Evolutionary conservation across 2,329 filamentous ascomycete genomes (phyloP).

Genomic region (Sporothrix phasma): DNA sequence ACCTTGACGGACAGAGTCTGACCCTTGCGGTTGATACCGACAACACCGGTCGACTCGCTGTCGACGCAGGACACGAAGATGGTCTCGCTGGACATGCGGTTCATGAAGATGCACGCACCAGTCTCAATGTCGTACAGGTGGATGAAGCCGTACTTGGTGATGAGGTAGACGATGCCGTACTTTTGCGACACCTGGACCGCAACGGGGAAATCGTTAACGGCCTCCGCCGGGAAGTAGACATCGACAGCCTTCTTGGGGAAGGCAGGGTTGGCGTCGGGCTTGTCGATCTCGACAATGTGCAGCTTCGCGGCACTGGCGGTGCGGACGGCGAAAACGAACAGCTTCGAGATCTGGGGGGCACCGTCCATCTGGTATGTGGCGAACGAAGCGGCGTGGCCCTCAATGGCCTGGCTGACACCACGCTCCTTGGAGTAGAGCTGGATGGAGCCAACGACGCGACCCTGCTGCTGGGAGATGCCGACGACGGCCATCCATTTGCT

Average conservation of each 20-base stretch:
- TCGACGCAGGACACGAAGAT: conserved; percentile 93
- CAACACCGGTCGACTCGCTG: conserved; percentile 72
- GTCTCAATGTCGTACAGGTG: conserved; percentile 97
- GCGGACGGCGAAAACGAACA: conserved; percentile 94
- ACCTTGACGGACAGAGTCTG: conserved; percentile 92
- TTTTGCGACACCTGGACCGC: conserved; percentile 95
- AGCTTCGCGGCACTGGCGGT: conserved; percentile 85
- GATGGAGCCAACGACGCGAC: conserved; percentile 90
- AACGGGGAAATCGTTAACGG: conserved; percentile 93
- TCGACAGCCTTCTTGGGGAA: conserved; percentile 96
- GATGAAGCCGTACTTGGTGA: conserved; percentile 98
- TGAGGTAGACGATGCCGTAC: conserved; percentile 93
- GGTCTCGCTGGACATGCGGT: conserved; percentile 97
- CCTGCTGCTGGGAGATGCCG: conserved; percentile 87
- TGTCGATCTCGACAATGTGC: conserved; percentile 95
- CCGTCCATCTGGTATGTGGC: conserved; percentile 82
- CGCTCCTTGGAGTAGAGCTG: conserved; percentile 94
- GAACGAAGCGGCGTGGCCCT: conserved; percentile 93
- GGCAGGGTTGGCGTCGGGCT: conserved; percentile 74
- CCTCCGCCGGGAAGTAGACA: conserved; percentile 94
- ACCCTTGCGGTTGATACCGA: conserved; percentile 95
- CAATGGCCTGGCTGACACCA: conserved; percentile 94
- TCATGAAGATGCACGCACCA: conserved; percentile 96
- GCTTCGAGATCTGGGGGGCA: conserved; percentile 79
- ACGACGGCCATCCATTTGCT: conserved; percentile 98